A percentile compares a stretch with the other conserved stretches of the same genome.
phyloP scores from a whole-genome alignment of 345 rosid genomes.

The Rhodomyrtus tomentosa region DNA sequence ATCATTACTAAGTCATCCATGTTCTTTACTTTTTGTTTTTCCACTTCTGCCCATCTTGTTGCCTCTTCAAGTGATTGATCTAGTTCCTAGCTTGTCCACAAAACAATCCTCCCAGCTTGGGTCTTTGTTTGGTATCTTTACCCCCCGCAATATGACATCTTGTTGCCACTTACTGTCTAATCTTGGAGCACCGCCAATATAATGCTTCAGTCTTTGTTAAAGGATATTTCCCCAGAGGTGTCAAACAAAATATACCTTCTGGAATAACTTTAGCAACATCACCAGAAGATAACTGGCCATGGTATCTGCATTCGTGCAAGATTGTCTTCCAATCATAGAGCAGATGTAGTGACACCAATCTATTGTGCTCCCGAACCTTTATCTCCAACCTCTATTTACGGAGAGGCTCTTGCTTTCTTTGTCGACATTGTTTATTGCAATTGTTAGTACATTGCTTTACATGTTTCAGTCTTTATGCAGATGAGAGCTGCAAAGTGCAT shows the following conservation, averaged over 20 bases:
- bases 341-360: background rate
- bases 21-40: background rate
- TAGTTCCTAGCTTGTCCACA: background rate
- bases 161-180: background rate
- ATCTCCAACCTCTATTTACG: background rate
- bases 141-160: background rate
- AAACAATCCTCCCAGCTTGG: background rate
- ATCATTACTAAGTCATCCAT: background rate
- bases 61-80: background rate
- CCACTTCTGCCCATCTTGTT: background rate
- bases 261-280: background rate
- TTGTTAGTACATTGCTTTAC: slow-evolving; percentile 5
- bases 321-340: background rate
- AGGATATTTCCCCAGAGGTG: background rate
- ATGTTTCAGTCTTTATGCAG: slow-evolving; percentile 12
- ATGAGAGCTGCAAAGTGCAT: slow-evolving; percentile 30
- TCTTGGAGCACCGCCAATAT: background rate
- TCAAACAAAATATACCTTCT: background rate
- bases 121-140: background rate
- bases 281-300: background rate
- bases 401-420: background rate
- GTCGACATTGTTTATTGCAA: background rate
- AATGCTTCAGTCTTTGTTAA: background rate
- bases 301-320: background rate
- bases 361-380: background rate